Conservation (phyloP, 1,284 basidiomycete genomes). For the Pyrrhoderma noxium region DNA sequence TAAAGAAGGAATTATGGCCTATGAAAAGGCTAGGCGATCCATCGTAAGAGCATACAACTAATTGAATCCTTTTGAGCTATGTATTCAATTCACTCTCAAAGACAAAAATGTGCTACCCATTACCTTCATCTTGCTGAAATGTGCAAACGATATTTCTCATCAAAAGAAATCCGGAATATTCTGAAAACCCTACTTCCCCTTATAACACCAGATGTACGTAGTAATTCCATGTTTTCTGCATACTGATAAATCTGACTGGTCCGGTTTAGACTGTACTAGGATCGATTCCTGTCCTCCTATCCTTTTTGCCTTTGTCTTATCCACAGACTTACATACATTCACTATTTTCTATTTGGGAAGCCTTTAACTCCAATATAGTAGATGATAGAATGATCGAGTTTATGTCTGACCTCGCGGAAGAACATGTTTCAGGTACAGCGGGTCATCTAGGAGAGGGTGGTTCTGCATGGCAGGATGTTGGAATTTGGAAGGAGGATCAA, state of each 20-base stretch:
- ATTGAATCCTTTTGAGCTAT: too few species aligned
- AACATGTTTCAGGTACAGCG: conserved; percentile 60
- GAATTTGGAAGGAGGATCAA: conserved; percentile 83
- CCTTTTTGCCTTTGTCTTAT: conserved; percentile 69
- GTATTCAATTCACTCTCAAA: conserved; percentile 23
- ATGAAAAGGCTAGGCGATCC: conserved; percentile 52
- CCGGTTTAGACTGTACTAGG: conserved; percentile 48
- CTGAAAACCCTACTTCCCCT: conserved; percentile 63
- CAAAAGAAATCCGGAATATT: conserved; percentile 65
- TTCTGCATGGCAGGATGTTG: conserved; percentile 68
- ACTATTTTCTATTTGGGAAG: conserved; percentile 80
- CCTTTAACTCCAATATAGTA: conserved; percentile 72
- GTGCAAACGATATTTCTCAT: conserved; percentile 63
- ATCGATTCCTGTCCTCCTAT: conserved; percentile 65
- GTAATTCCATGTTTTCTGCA: not conserved
- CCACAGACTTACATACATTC: conserved; percentile 64
- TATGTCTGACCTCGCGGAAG: conserved; percentile 68
- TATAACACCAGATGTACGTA: conserved; percentile 53
- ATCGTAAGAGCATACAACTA: conserved; percentile 42
- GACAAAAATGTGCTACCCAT: conserved; percentile 61
- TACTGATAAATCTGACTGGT: conserved; percentile 6
- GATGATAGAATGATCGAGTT: conserved; percentile 86
- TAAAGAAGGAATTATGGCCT: conserved; percentile 70
- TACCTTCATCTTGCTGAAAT: conserved; percentile 67
- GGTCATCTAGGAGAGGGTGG: conserved; percentile 49